Evolutionary conservation across 768 basidiomycete genomes (phyloP).

Genomic region (Termitomyces sp.): DNA sequence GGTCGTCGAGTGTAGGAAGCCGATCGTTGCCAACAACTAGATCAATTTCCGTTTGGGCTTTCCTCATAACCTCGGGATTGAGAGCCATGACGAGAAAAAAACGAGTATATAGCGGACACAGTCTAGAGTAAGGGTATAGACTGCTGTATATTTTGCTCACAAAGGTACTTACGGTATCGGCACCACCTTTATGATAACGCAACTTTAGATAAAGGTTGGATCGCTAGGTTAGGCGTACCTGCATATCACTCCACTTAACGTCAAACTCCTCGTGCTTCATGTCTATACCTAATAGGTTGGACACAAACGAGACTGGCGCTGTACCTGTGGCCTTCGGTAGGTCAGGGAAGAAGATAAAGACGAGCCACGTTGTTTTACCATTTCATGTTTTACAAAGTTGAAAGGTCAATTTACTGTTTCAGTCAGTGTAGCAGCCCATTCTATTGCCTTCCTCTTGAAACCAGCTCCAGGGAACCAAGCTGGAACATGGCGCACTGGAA

Average conservation of each 20-base stretch:
- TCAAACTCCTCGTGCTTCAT: neutral
- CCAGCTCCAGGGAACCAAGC: slow-evolving; percentile 59
- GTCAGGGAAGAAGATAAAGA: neutral
- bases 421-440: slow-evolving; percentile 44
- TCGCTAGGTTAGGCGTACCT: neutral
- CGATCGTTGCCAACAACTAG: neutral
- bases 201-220: neutral
- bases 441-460: slow-evolving; percentile 46
- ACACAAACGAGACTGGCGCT: neutral
- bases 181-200: neutral
- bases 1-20: neutral
- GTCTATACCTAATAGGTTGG: neutral
- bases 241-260: neutral
- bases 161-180: neutral
- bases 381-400: slow-evolving; percentile 54
- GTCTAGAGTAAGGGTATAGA: neutral
- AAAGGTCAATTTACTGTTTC: slow-evolving; percentile 52
- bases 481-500: slow-evolving; percentile 49
- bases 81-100: neutral
- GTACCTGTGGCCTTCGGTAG: neutral
- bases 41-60: neutral
- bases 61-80: neutral
- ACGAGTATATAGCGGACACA: neutral
- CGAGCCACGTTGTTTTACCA: slow-evolving; percentile 29
- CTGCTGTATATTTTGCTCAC: too few species aligned